Conservation (phyloP, 352 stramenopile genomes). For the Blastocystis sp. region DNA sequence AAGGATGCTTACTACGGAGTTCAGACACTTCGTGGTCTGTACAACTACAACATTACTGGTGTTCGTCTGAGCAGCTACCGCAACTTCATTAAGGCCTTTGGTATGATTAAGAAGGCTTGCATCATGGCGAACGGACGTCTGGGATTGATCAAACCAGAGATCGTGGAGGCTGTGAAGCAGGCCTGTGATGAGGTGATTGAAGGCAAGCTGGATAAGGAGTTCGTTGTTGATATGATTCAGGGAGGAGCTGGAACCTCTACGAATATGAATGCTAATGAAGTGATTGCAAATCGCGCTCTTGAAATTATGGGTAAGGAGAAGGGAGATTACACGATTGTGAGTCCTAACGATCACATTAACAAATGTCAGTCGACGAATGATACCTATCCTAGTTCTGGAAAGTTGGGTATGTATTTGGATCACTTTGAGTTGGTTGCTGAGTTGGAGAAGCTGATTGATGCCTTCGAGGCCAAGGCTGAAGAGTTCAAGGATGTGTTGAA, state of each 20-base stretch:
- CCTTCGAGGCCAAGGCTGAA: conserved; percentile 67
- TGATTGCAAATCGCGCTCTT: too few relatives aligned
- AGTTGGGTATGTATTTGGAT: conserved; percentile 68
- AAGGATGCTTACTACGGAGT: conserved; percentile 54
- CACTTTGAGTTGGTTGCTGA: conserved; percentile 64
- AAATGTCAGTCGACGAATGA: conserved; percentile 74
- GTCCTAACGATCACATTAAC: conserved; percentile 72
- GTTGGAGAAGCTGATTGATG: conserved; percentile 67
- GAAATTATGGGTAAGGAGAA: conserved; percentile 2
- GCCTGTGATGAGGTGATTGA: conserved; percentile 51
- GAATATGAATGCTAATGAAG: too few relatives aligned
- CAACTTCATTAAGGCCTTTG: conserved; percentile 58
- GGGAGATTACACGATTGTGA: conserved; percentile 30
- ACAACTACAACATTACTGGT: conserved; percentile 60
- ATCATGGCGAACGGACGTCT: conserved; percentile 47
- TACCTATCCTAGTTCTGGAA: conserved; percentile 70
- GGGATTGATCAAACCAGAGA: conserved; percentile 33
- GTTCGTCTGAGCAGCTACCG: conserved; percentile 25
- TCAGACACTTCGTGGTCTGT: conserved; percentile 9
- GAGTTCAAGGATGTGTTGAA: conserved; percentile 68
- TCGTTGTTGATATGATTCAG: conserved; percentile 57
- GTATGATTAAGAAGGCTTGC: conserved; percentile 57
- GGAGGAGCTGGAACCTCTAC: too few relatives aligned
- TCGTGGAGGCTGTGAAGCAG: background rate
- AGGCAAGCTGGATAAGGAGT: conserved; percentile 24